Percentiles rank a stretch among this genome's conserved stretches.
Conservation (phyloP, 148 eudicot genomes). For the Cornus kousa region DNA sequence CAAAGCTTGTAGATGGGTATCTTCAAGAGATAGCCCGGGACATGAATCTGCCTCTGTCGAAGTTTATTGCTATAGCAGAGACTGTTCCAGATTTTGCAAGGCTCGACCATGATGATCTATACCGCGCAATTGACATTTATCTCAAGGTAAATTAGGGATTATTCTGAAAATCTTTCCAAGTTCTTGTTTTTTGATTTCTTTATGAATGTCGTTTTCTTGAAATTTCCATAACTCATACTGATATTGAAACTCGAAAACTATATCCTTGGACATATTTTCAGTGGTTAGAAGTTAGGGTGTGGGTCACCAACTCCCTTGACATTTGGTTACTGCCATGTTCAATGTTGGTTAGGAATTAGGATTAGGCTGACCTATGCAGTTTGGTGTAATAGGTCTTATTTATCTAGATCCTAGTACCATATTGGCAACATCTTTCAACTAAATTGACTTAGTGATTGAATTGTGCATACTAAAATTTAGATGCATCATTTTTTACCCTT, state of each 20-base stretch:
- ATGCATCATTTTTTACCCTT: too few species aligned
- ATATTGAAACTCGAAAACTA: not conserved
- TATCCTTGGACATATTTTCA: not conserved
- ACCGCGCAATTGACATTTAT: conserved; percentile 77
- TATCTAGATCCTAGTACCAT: too few species aligned
- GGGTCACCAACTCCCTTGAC: conserved; percentile 20
- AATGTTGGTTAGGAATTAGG: not conserved
- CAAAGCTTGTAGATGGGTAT: conserved; percentile 70
- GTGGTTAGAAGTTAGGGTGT: conserved; percentile 1
- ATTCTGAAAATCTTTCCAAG: not conserved
- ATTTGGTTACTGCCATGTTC: not conserved
- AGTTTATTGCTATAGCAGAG: conserved; percentile 65
- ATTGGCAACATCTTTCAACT: not conserved
- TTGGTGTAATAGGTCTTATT: not conserved
- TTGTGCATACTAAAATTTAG: not conserved
- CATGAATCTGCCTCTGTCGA: conserved; percentile 50
- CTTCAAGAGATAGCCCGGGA: conserved; percentile 72
- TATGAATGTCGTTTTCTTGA: not conserved
- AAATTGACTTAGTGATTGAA: not conserved
- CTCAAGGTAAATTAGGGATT: conserved; percentile 53
- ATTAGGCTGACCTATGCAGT: not conserved
- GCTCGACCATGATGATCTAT: conserved; percentile 75
- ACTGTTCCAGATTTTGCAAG: conserved; percentile 66
- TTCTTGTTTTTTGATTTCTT: not conserved
- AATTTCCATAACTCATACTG: not conserved